These are phyloP conservation scores for Wickerhamiella allomyrinae DNA, from an alignment of 805 yeast genomes.

Conservation along the genomic window DNA sequence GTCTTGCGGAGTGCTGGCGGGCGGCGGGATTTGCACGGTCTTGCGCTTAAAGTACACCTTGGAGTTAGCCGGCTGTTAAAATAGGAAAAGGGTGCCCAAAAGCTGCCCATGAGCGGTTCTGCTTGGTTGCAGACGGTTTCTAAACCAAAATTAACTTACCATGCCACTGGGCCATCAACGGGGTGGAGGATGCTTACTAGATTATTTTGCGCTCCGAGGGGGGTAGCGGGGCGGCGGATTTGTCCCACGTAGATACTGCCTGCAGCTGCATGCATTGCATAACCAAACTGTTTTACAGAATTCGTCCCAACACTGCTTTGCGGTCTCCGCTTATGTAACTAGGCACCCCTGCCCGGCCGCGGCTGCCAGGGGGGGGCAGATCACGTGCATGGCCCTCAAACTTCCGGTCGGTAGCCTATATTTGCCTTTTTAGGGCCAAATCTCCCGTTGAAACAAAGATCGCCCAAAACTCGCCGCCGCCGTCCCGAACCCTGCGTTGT, in stretches of 20 bases:
- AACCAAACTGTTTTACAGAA: not conserved
- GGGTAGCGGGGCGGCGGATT: not conserved
- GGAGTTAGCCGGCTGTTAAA: not conserved
- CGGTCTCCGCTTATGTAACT: not conserved
- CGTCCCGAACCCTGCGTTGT: no score
- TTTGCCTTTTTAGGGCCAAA: no score
- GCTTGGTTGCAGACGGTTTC: no score
- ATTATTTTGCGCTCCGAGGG: not conserved
- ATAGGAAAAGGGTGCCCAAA: not conserved
- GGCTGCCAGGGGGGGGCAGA: no score
- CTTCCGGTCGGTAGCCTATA: no score
- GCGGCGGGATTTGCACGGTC: slow-evolving; percentile 20
- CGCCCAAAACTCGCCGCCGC: no score
- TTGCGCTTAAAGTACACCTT: slow-evolving; percentile 29
- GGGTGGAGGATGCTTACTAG: not conserved
- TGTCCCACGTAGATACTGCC: slow-evolving; percentile 3
- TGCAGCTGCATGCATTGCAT: slow-evolving; percentile 2
- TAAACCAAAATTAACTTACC: not conserved
- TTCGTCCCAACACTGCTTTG: not conserved
- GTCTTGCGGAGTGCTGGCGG: slow-evolving; percentile 14
- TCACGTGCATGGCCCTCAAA: no score
- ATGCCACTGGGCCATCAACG: not conserved
- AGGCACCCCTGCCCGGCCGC: no score
- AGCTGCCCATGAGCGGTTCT: no score
- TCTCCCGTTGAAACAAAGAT: no score